Percentiles rank a stretch among this genome's conserved stretches.
phyloP scores from a whole-genome alignment of 2,329 filamentous ascomycete genomes.

The Tolypocladium inflatum region DNA sequence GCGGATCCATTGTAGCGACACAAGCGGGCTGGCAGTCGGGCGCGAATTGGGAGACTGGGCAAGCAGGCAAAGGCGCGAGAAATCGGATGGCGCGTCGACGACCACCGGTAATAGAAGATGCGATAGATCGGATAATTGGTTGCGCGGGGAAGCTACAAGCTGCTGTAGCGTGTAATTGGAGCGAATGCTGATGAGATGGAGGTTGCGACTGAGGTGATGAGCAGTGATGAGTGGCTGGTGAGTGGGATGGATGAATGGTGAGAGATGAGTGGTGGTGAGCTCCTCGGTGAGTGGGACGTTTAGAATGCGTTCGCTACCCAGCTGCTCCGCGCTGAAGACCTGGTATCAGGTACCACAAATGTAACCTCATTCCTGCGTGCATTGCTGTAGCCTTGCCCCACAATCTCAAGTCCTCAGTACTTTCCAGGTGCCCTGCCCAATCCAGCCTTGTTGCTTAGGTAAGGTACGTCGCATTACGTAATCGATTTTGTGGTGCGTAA shows the following conservation, averaged over 20 bases:
- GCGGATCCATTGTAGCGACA: conserved; percentile 24
- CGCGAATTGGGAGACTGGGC: conserved; percentile 2
- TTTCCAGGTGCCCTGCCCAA: neutral
- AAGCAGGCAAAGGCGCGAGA: neutral
- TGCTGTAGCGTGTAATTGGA: neutral
- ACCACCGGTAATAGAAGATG: neutral
- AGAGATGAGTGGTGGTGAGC: neutral
- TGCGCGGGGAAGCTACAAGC: neutral
- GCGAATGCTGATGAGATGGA: neutral
- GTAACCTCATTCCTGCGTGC: neutral
- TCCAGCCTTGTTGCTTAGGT: neutral
- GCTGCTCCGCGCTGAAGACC: neutral
- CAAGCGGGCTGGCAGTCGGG: conserved; percentile 1
- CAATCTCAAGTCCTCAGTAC: neutral
- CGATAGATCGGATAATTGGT: neutral
- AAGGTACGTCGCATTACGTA: neutral
- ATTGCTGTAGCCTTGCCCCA: neutral
- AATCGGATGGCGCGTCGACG: neutral
- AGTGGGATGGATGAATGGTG: neutral
- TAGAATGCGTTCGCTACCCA: neutral
- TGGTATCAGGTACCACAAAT: neutral
- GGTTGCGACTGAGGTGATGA: neutral
- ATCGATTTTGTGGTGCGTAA: neutral
- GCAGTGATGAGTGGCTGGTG: neutral
- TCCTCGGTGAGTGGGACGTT: neutral